phyloP scores from a whole-genome alignment of 345 rosid genomes.

The Hypericum perforatum region DNA sequence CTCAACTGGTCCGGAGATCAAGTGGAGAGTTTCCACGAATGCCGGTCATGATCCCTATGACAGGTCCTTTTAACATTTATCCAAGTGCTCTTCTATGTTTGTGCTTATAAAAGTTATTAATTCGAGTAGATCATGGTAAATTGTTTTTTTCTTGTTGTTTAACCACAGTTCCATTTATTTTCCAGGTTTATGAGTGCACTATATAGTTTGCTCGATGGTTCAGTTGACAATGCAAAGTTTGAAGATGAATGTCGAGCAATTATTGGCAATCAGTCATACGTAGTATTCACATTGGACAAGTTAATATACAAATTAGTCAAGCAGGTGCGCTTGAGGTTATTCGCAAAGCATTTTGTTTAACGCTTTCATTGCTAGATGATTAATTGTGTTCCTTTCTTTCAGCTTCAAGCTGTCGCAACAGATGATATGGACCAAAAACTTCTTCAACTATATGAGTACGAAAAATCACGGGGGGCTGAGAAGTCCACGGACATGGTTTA shows the following conservation, averaged over 20 bases:
- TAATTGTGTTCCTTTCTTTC: slow-evolving; percentile 19
- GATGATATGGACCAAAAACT: slow-evolving; percentile 86
- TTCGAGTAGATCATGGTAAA: no score
- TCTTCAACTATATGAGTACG: slow-evolving; percentile 75
- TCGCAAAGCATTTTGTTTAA: neutral
- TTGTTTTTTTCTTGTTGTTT: neutral
- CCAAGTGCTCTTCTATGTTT: no score
- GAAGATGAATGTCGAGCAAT: slow-evolving; percentile 97
- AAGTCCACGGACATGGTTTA: slow-evolving; percentile 60
- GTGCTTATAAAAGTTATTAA: no score
- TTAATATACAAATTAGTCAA: slow-evolving; percentile 80
- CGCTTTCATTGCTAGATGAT: slow-evolving; percentile 13
- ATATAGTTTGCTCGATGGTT: slow-evolving; percentile 84
- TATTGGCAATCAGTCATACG: slow-evolving; percentile 84
- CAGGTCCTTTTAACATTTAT: slow-evolving; percentile 36
- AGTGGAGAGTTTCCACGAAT: slow-evolving; percentile 41
- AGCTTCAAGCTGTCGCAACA: slow-evolving; percentile 88
- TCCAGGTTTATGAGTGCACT: slow-evolving; percentile 71
- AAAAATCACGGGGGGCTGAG: slow-evolving; percentile 53
- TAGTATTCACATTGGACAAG: slow-evolving; percentile 87
- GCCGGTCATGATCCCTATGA: slow-evolving; percentile 43
- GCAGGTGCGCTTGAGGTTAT: slow-evolving; percentile 42
- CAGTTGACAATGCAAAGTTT: slow-evolving; percentile 77
- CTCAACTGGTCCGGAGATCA: slow-evolving; percentile 42
- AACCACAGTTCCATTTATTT: neutral